Conservation (phyloP, 257 asterid species). For the Gardenia jasminoides region DNA sequence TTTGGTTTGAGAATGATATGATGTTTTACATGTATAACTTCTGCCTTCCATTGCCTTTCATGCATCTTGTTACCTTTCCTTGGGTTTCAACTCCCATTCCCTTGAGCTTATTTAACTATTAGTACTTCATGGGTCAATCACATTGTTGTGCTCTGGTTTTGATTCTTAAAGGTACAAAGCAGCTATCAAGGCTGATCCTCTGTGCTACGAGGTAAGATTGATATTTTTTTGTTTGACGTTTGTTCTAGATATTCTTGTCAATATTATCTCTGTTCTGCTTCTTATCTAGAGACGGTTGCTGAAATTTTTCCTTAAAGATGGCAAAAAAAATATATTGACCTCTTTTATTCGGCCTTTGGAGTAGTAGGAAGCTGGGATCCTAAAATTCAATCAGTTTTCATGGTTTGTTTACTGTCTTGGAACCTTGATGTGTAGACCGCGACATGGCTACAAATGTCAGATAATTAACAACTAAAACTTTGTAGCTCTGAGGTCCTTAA, state of each 20-base stretch:
- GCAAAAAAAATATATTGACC: background rate
- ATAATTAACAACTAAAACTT: background rate
- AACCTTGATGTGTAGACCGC: background rate
- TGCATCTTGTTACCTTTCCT: background rate
- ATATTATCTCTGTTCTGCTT: too few relatives aligned
- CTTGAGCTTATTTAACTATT: background rate
- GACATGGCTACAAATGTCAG: background rate
- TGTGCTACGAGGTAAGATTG: constrained; percentile 84
- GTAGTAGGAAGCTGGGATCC: background rate
- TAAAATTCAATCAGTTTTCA: background rate
- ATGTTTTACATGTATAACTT: background rate
- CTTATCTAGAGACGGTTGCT: too few relatives aligned
- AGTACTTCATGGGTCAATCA: constrained; percentile 18
- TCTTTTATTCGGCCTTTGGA: background rate
- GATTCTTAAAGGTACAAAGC: constrained; percentile 82
- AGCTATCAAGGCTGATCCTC: constrained; percentile 96
- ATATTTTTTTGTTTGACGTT: background rate
- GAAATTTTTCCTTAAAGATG: background rate
- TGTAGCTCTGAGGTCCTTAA: background rate
- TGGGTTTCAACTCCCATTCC: background rate
- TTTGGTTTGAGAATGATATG: background rate
- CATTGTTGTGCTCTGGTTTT: constrained; percentile 26
- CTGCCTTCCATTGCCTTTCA: constrained; percentile 4
- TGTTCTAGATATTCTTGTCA: constrained; percentile 13
- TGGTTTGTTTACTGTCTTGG: background rate